Evolutionary conservation across 1,284 basidiomycete species (phyloP).

Genomic region (Tremellales sp.): DNA sequence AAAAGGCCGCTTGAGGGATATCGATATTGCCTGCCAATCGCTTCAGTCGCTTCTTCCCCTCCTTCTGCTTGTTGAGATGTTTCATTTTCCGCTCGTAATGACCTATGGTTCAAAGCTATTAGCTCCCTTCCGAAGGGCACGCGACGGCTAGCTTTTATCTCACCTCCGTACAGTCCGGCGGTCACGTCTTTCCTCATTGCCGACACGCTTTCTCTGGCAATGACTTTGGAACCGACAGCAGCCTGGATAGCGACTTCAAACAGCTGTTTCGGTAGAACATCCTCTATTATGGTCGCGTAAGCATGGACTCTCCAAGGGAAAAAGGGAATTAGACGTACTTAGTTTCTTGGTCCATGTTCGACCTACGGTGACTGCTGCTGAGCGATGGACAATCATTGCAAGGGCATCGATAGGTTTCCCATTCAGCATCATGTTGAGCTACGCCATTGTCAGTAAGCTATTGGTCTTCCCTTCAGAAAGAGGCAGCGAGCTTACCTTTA

Average conservation of each 20-base stretch:
- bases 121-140: neutral
- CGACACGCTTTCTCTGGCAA: conserved; percentile 81
- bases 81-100: conserved; percentile 89
- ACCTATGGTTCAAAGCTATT: conserved; percentile 48
- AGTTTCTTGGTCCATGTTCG: conserved; percentile 83
- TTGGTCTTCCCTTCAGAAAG: neutral
- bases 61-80: conserved; percentile 87
- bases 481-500: conserved; percentile 58
- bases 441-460: conserved; percentile 1
- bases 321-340: conserved; percentile 55
- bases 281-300: conserved; percentile 54
- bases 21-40: conserved; percentile 73
- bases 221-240: conserved; percentile 70
- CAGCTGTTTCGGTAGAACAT: conserved; percentile 85
- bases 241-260: conserved; percentile 92
- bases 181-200: conserved; percentile 92
- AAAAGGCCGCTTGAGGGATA: conserved; percentile 87
- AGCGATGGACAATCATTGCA: conserved; percentile 75
- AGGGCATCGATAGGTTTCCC: conserved; percentile 83
- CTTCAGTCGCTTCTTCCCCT: conserved; percentile 82
- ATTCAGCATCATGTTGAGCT: conserved; percentile 87
- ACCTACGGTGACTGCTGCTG: conserved; percentile 66
- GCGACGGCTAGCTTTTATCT: conserved; percentile 20
- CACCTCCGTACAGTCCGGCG: conserved; percentile 86
- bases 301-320: neutral